A percentile compares a stretch with the other conserved stretches of the same genome.
phyloP scores from a whole-genome alignment of 1,284 basidiomycete genomes.

The Wolfiporia cocos region DNA sequence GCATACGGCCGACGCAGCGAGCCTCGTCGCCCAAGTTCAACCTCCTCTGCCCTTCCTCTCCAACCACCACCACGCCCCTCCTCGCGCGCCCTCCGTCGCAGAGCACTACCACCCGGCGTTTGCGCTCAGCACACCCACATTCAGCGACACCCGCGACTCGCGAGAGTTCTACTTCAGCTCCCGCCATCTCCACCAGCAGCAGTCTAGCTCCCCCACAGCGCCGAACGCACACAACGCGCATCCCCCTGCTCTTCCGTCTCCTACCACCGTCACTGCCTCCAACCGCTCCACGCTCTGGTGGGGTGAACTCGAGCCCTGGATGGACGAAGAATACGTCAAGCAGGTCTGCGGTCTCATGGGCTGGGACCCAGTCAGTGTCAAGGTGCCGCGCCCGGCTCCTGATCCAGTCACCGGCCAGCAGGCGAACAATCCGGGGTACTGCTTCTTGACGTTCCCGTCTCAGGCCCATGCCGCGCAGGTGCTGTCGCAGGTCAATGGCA shows the following conservation, averaged over 20 bases:
- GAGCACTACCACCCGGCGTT: constrained; percentile 20
- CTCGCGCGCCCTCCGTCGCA: constrained; percentile 22
- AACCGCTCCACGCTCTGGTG: constrained; percentile 56
- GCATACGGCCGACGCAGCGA: constrained; percentile 14
- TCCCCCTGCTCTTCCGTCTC: constrained; percentile 22
- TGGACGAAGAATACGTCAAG: constrained; percentile 87
- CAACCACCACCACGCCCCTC: constrained; percentile 25
- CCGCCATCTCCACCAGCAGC: constrained; percentile 19
- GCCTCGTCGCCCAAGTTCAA: constrained; percentile 22
- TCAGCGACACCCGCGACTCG: constrained; percentile 21
- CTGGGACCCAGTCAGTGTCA: constrained; percentile 69
- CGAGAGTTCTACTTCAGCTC: constrained; percentile 19
- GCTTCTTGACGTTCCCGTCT: constrained; percentile 79
- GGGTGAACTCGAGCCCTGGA: constrained; percentile 84
- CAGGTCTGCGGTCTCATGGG: constrained; percentile 76
- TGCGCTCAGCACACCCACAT: constrained; percentile 16
- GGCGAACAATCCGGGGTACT: constrained; percentile 78
- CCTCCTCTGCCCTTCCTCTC: constrained; percentile 18
- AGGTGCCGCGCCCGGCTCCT: constrained; percentile 59
- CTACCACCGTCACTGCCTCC: constrained; percentile 16
- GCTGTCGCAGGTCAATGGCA: constrained; percentile 55
- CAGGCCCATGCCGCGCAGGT: constrained; percentile 66
- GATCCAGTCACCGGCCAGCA: constrained; percentile 57
- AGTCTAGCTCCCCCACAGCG: constrained; percentile 17
- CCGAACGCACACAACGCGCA: constrained; percentile 16